These are phyloP conservation scores for Boletus rubropictus DNA, from an alignment of 768 basidiomycete genomes.

Conservation along the genomic window DNA sequence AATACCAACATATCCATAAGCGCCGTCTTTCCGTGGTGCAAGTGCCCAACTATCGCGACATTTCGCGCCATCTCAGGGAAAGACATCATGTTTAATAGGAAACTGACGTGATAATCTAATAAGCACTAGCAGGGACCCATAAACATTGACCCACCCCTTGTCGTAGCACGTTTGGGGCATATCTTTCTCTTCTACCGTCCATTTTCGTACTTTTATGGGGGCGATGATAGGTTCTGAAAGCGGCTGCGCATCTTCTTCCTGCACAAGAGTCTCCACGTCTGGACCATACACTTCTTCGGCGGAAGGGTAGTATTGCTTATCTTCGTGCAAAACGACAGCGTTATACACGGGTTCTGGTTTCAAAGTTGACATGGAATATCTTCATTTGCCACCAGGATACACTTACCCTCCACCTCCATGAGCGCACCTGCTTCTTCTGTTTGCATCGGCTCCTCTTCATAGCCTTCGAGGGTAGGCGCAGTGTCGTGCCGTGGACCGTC, in stretches of 20 bases:
- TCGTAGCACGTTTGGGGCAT: slow-evolving; percentile 97
- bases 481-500: slow-evolving; percentile 33
- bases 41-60: slow-evolving; percentile 90
- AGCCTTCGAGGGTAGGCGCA: slow-evolving; percentile 71
- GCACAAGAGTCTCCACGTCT: slow-evolving; percentile 93
- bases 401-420: slow-evolving; percentile 82
- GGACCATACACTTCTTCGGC: slow-evolving; percentile 89
- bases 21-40: slow-evolving; percentile 97
- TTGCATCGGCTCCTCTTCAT: slow-evolving; percentile 63
- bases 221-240: slow-evolving; percentile 92
- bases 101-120: slow-evolving; percentile 45
- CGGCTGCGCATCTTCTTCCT: slow-evolving; percentile 97
- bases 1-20: slow-evolving; percentile 96
- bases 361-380: slow-evolving; percentile 5
- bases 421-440: slow-evolving; percentile 56
- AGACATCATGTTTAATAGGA: slow-evolving; percentile 83
- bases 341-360: slow-evolving; percentile 67
- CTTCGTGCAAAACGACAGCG: slow-evolving; percentile 87
- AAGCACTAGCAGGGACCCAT: slow-evolving; percentile 1
- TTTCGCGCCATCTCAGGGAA: slow-evolving; percentile 96
- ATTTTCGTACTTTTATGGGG: slow-evolving; percentile 91
- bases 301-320: slow-evolving; percentile 96
- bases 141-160: slow-evolving; percentile 63
- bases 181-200: slow-evolving; percentile 91
- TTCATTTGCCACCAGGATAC: not conserved